phyloP scores from a whole-genome alignment of 2,329 filamentous ascomycete genomes.

The Ambrosiella xylebori region DNA sequence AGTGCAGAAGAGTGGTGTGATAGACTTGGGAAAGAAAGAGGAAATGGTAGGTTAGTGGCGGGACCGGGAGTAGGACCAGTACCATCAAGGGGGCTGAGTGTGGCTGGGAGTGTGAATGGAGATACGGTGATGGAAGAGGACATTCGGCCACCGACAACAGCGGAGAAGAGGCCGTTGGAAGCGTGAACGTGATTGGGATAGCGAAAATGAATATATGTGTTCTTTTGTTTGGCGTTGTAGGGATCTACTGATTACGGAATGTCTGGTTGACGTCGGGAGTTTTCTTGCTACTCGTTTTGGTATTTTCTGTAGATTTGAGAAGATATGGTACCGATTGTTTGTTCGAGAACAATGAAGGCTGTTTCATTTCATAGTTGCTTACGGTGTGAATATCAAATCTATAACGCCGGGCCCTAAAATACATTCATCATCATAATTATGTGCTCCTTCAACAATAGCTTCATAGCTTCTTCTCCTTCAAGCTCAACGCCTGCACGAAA shows the following conservation, averaged over 20 bases:
- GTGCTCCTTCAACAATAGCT: not conserved
- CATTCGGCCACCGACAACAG: conserved; percentile 15
- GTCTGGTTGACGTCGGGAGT: not conserved
- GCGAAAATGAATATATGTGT: not conserved
- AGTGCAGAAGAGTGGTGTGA: conserved; percentile 89
- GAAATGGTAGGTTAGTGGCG: conserved; percentile 14
- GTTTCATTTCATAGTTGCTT: too few relatives aligned
- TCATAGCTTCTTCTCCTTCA: conserved; percentile 8
- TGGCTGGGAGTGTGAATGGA: conserved; percentile 12
- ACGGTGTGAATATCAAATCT: too few relatives aligned
- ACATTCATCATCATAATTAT: too few relatives aligned
- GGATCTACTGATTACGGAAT: not conserved
- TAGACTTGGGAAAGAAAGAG: conserved; percentile 37
- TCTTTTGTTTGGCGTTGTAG: not conserved
- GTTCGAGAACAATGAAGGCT: too few relatives aligned
- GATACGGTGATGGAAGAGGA: conserved; percentile 10
- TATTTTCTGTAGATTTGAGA: too few relatives aligned
- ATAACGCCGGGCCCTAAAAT: too few relatives aligned
- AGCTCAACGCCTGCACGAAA: conserved; percentile 9
- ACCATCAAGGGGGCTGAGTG: not conserved
- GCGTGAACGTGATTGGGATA: not conserved
- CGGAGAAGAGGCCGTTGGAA: conserved; percentile 14
- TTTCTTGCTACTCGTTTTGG: too few relatives aligned
- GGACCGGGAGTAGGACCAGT: not conserved
- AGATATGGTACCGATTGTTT: too few relatives aligned